phyloP scores from a whole-genome alignment of 169 alveolate species.

The Hepatocystis sp. region DNA sequence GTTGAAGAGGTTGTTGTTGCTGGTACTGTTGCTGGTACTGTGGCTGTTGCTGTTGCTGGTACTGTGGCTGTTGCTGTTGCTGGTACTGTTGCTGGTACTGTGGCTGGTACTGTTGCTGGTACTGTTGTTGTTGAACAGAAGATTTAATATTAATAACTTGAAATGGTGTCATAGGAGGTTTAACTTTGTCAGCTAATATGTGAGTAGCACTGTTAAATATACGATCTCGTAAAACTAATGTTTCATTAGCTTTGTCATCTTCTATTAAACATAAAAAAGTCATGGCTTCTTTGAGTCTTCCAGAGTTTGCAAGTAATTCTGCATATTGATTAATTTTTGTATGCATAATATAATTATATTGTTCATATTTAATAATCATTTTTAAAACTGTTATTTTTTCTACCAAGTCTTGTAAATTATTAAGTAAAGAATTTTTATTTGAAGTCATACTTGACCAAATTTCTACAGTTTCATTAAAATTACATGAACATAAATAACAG shows the following conservation, averaged over 20 bases:
- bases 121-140: not conserved
- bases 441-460: constrained; percentile 86
- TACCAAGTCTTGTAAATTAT: constrained; percentile 78
- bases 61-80: not conserved
- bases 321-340: constrained; percentile 81
- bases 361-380: constrained; percentile 77
- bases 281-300: constrained; percentile 82
- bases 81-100: constrained; percentile 15
- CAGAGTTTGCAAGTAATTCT: constrained; percentile 82
- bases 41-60: not conserved
- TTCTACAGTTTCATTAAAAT: constrained; percentile 82
- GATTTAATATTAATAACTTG: constrained; percentile 75
- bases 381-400: constrained; percentile 81
- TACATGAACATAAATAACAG: constrained; percentile 86
- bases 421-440: constrained; percentile 73
- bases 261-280: constrained; percentile 78
- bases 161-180: constrained; percentile 79
- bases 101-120: constrained; percentile 1
- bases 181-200: constrained; percentile 34
- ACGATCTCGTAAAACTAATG: constrained; percentile 78
- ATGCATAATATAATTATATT: constrained; percentile 76
- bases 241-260: constrained; percentile 75
- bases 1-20: not conserved
- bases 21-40: not conserved
- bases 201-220: constrained; percentile 82